Evolutionary conservation across 2,329 filamentous ascomycete genomes (phyloP).

Genomic region (Rhytidhysteron rufulum): DNA sequence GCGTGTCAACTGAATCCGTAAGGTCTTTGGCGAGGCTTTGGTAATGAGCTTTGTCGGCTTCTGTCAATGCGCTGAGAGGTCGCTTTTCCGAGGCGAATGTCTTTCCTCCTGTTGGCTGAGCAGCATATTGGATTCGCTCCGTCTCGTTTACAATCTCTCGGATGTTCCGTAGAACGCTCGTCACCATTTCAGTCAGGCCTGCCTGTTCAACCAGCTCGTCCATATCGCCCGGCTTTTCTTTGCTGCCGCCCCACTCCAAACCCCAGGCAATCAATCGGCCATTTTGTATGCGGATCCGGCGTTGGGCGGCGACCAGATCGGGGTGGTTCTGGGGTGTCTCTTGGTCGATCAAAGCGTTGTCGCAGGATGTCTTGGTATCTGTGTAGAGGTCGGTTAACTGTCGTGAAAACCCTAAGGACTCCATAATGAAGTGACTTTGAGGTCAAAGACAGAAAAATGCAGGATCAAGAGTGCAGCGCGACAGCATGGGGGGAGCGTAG

Average conservation of each 20-base stretch:
- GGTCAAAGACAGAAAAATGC: constrained; percentile 2
- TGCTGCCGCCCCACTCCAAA: constrained; percentile 68
- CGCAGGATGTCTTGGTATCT: constrained; percentile 74
- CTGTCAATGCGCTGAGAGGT: constrained; percentile 30
- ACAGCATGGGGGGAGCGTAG: constrained; percentile 7
- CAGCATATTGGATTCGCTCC: constrained; percentile 63
- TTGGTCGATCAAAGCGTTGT: constrained; percentile 64
- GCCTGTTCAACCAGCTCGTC: constrained; percentile 65
- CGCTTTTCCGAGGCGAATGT: constrained; percentile 33
- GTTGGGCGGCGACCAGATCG: constrained; percentile 67
- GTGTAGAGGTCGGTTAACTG: constrained; percentile 63
- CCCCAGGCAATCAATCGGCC: constrained; percentile 77
- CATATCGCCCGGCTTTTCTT: constrained; percentile 61
- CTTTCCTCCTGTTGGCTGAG: constrained; percentile 27
- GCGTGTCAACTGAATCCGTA: constrained; percentile 72
- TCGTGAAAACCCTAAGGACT: constrained; percentile 33
- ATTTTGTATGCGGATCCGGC: constrained; percentile 75
- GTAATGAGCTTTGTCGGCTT: constrained; percentile 68
- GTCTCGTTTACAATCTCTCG: constrained; percentile 75
- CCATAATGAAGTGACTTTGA: constrained; percentile 16
- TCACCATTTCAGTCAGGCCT: constrained; percentile 71
- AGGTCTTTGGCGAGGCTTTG: constrained; percentile 71
- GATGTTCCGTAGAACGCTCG: constrained; percentile 75
- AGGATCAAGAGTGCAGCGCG: constrained; percentile 13
- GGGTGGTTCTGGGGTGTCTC: constrained; percentile 57